Evolutionary conservation across 345 rosid species (phyloP), one percentile per base, ranked within the genome.

Genomic region (Euclidium syriacum): DNA sequence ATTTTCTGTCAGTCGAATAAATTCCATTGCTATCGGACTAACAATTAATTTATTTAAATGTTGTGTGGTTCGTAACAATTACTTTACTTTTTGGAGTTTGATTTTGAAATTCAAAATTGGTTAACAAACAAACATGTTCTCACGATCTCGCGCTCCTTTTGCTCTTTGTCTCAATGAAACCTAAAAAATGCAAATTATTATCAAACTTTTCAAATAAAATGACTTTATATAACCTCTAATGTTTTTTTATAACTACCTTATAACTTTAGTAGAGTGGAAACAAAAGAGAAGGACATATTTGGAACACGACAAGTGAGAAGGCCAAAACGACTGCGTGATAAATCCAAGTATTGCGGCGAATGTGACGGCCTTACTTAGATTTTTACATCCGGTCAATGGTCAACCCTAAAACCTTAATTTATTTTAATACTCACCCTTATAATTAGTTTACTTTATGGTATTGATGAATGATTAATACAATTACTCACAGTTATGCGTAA

Each of bases 1-100:
- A 40, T 50, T 64, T 64, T 57, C 7, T 71, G 75, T 71, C 75
- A 64, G 71, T 57, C 66, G 65, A 64, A 64, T 71, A 64, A 71
- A 71, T 71, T 71, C 75, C 65, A 56, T 50, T 56, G 75, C 55
- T 65, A 64, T 35, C 65, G 26, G 60, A 57, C 27, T 64, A 49
- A 55, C 58, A 63, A 15, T n/a, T 39, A 39, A 12, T 10, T 44
- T 56, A 56, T 30, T 62, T 29, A 63, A 71, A 56, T 40, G 58
- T 32, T 38, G 36, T 34, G 30, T 52, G 42, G 42, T 55, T 22
- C 36, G 29, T 39, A 39, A 55, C 25, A 5, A 40, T 63, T n/a
- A 64, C 54, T 56, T 57, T 64, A 49, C 51, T 24, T 63, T 5
- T 32, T 34, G 4, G 15, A 11, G 7, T 30, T 39, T 40, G 25